Evolutionary conservation across 169 alveolate species (phyloP).

Genomic region (Plasmodium knowlesi): DNA sequence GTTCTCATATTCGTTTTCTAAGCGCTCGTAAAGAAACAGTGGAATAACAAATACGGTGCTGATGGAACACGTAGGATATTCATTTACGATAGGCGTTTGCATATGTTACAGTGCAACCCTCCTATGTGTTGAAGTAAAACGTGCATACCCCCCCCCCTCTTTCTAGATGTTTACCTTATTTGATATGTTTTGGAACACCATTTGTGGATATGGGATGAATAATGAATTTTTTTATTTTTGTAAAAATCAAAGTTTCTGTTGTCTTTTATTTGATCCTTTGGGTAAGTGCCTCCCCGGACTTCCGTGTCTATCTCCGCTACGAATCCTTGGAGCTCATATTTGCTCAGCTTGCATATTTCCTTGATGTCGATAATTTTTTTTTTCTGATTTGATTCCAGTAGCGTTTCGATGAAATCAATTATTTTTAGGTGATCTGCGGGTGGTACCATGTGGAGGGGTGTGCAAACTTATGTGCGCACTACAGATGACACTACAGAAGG

Average conservation of each 20-base stretch:
- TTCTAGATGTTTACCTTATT: constrained; percentile 27
- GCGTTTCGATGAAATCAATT: constrained; percentile 69
- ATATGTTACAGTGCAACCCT: neutral
- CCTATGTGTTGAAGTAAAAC: neutral
- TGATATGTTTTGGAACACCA: constrained; percentile 76
- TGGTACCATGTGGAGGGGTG: neutral
- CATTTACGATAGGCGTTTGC: neutral
- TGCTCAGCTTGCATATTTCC: constrained; percentile 70
- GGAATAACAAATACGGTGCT: neutral
- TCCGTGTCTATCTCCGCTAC: constrained; percentile 72
- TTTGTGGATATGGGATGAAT: constrained; percentile 71
- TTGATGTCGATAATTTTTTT: constrained; percentile 71
- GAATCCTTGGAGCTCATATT: constrained; percentile 70
- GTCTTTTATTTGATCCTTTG: constrained; percentile 22
- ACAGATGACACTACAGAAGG: no score
- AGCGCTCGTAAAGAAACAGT: neutral
- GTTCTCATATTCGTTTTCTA: neutral
- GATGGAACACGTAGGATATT: neutral
- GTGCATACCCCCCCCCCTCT: neutral
- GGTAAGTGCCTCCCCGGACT: neutral
- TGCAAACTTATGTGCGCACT: no score
- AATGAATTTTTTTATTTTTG: constrained; percentile 60
- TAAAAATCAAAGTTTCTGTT: constrained; percentile 42
- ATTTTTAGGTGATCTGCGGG: constrained; percentile 39
- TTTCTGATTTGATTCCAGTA: constrained; percentile 59